A percentile compares a stretch with the other conserved stretches of the same genome.
These are phyloP conservation scores for Paecilomyces fulvus DNA, from an alignment of 2,329 filamentous ascomycete species.

Conservation along the genomic window DNA sequence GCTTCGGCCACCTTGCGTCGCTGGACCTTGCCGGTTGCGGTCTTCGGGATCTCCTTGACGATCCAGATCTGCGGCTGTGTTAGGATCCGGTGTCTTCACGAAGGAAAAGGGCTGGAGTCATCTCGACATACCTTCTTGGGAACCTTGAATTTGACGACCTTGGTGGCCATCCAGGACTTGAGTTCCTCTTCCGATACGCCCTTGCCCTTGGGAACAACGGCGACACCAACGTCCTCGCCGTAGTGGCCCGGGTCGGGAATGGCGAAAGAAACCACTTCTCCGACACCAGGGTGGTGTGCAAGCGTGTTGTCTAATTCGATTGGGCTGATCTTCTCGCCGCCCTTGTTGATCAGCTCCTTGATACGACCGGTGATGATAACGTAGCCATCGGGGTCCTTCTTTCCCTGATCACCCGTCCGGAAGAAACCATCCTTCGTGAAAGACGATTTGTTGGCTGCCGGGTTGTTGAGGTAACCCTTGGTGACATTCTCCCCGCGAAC, in stretches of 20 bases:
- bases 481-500: conserved; percentile 78
- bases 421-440: conserved; percentile 75
- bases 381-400: conserved; percentile 71
- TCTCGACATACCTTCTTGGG: conserved; percentile 60
- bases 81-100: neutral
- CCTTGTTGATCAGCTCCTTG: conserved; percentile 78
- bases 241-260: conserved; percentile 68
- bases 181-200: conserved; percentile 52
- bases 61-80: conserved; percentile 57
- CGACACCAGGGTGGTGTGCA: conserved; percentile 61
- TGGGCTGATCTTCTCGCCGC: conserved; percentile 74
- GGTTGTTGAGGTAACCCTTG: conserved; percentile 77
- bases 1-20: conserved; percentile 75
- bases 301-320: conserved; percentile 78
- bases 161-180: conserved; percentile 59
- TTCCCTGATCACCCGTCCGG: conserved; percentile 80
- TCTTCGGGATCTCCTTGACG: conserved; percentile 78
- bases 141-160: conserved; percentile 74
- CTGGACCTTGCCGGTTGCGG: conserved; percentile 85
- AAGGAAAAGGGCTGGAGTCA: neutral
- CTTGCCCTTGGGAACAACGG: conserved; percentile 63
- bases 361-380: conserved; percentile 82
- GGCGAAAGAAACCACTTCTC: conserved; percentile 75
- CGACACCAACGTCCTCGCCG: conserved; percentile 72
- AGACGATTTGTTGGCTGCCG: conserved; percentile 62